These are phyloP conservation scores for Vigna trinervia DNA, from an alignment of 306 rosid species.

Conservation along the genomic window DNA sequence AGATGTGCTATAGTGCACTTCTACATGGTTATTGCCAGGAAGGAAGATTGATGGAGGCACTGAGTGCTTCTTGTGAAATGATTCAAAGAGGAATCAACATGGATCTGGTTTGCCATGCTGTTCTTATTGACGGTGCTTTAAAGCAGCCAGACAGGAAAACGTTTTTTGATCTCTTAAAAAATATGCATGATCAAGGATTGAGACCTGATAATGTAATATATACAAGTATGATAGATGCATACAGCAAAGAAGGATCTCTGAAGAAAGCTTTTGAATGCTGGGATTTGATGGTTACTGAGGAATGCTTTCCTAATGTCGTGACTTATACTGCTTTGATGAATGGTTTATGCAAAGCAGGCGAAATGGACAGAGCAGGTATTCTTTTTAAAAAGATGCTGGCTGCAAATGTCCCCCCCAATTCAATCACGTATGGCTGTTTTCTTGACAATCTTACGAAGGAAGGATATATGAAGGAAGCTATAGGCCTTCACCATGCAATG, in stretches of 20 bases:
- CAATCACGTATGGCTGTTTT: conserved; percentile 80
- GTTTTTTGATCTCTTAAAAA: conserved; percentile 63
- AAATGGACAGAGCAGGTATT: conserved; percentile 66
- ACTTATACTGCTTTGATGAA: conserved; percentile 84
- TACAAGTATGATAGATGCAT: conserved; percentile 84
- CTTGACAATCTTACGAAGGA: conserved; percentile 71
- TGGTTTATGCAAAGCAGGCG: conserved; percentile 85
- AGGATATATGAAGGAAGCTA: conserved; percentile 82
- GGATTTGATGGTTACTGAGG: conserved; percentile 81
- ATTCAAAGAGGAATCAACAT: conserved; percentile 72
- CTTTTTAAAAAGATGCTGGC: conserved; percentile 69
- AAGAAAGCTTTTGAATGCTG: conserved; percentile 66
- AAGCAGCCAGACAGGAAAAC: conserved; percentile 62
- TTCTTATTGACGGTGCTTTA: conserved; percentile 73
- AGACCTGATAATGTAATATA: conserved; percentile 80
- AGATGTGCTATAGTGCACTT: conserved; percentile 85
- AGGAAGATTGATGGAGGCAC: conserved; percentile 83
- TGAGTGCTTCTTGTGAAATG: conserved; percentile 75
- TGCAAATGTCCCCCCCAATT: conserved; percentile 63
- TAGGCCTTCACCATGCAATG: conserved; percentile 76
- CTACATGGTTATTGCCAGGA: conserved; percentile 83
- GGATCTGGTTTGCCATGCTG: conserved; percentile 86
- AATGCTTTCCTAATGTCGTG: conserved; percentile 77
- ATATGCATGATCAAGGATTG: conserved; percentile 71
- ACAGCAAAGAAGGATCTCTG: conserved; percentile 70